phyloP scores from a whole-genome alignment of 2,329 filamentous ascomycete genomes.

The Cercospora sp. region DNA sequence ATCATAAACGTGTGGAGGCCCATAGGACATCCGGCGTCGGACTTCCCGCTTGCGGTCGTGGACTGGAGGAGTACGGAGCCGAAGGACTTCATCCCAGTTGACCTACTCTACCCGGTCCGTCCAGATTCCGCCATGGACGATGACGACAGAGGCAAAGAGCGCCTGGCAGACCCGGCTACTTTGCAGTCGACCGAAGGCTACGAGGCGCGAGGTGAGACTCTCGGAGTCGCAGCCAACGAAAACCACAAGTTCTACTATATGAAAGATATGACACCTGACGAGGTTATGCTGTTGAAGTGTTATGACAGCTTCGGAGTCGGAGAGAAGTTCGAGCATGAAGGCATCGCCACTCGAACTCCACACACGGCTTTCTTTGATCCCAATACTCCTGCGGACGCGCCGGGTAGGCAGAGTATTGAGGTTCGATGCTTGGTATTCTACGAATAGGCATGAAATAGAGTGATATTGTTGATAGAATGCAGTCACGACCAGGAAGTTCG shows the following conservation, averaged over 20 bases:
- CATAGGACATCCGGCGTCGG: slow-evolving; percentile 62
- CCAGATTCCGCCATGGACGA: slow-evolving; percentile 41
- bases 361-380: slow-evolving; percentile 81
- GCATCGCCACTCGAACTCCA: slow-evolving; percentile 52
- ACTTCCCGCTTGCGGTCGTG: slow-evolving; percentile 68
- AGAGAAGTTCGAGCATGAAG: slow-evolving; percentile 41
- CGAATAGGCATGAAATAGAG: slow-evolving; percentile 3
- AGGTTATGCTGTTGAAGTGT: slow-evolving; percentile 56
- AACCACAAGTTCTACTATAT: slow-evolving; percentile 64
- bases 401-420: slow-evolving; percentile 81
- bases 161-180: slow-evolving; percentile 51
- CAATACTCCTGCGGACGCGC: slow-evolving; percentile 66
- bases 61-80: slow-evolving; percentile 62
- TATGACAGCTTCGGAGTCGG: slow-evolving; percentile 49
- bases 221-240: slow-evolving; percentile 58
- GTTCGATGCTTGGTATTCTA: slow-evolving; percentile 77
- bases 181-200: slow-evolving; percentile 59
- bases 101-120: slow-evolving; percentile 61
- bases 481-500: neutral
- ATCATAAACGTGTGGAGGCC: slow-evolving; percentile 73
- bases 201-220: slow-evolving; percentile 63
- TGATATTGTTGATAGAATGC: neutral
- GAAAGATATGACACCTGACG: slow-evolving; percentile 64
- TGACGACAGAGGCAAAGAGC: slow-evolving; percentile 61
- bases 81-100: slow-evolving; percentile 60